A percentile compares a stretch with the other conserved stretches of the same genome.
phyloP scores from a whole-genome alignment of 495 filamentous ascomycete species.

The Aspergillus sclerotioniger region DNA sequence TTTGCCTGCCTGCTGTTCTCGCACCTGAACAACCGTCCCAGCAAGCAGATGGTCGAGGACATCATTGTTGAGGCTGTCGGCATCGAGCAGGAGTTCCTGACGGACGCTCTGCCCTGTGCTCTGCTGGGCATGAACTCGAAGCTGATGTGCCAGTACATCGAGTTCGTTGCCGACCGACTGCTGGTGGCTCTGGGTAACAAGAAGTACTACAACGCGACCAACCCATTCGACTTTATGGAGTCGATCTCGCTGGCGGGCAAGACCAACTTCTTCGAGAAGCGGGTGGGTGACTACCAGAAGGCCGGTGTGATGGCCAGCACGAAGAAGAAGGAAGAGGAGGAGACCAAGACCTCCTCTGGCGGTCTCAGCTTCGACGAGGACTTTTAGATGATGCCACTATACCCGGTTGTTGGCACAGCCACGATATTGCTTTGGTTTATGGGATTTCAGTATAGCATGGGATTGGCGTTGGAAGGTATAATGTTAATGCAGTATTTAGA shows the following conservation, averaged over 20 bases:
- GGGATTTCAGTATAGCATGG: slow-evolving; percentile 39
- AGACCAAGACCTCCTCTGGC: slow-evolving; percentile 57
- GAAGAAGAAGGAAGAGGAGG: slow-evolving; percentile 70
- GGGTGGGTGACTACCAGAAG: slow-evolving; percentile 99
- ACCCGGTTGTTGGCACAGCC: slow-evolving; percentile 23
- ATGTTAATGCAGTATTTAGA: slow-evolving; percentile 16
- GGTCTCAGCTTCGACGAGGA: slow-evolving; percentile 96
- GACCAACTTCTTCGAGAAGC: slow-evolving; percentile 99
- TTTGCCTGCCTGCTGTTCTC: slow-evolving; percentile 97
- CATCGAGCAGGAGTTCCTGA: slow-evolving; percentile 98
- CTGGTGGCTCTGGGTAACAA: slow-evolving; percentile 87
- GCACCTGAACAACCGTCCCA: slow-evolving; percentile 87
- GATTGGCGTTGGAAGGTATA: slow-evolving; percentile 36
- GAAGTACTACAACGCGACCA: slow-evolving; percentile 87
- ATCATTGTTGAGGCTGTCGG: slow-evolving; percentile 91
- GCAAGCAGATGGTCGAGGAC: slow-evolving; percentile 72
- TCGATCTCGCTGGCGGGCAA: slow-evolving; percentile 97
- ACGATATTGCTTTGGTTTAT: slow-evolving; percentile 26
- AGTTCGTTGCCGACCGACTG: slow-evolving; percentile 97
- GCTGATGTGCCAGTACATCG: slow-evolving; percentile 99
- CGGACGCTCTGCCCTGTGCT: slow-evolving; percentile 85
- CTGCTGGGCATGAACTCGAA: slow-evolving; percentile 96
- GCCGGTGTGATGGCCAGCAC: slow-evolving; percentile 96
- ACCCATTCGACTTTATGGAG: slow-evolving; percentile 99
- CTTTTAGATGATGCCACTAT: slow-evolving; percentile 62